Evolutionary conservation across 345 rosid species (phyloP).

Genomic region (Kandelia obovata): DNA sequence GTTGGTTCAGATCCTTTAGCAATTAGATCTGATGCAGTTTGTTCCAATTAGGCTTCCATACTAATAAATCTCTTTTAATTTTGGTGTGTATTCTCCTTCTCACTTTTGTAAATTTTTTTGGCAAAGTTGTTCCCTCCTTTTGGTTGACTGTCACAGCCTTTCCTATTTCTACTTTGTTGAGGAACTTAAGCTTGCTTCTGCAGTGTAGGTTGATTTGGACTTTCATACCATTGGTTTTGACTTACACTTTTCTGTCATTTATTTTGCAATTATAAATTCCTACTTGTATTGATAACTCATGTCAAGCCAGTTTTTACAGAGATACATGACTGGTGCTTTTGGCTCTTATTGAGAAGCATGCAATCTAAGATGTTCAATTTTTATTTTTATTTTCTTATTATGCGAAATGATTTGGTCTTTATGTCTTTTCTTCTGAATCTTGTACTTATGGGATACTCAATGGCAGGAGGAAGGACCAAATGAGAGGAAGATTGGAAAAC

Average conservation of each 20-base stretch:
- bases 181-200: too few species aligned
- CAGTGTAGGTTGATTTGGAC: neutral
- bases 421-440: neutral
- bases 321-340: neutral
- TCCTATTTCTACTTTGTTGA: neutral
- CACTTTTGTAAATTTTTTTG: neutral
- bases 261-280: neutral
- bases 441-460: constrained; percentile 3
- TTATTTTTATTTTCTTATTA: neutral
- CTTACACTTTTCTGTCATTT: neutral
- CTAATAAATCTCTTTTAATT: neutral
- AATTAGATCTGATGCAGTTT: neutral
- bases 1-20: neutral
- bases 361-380: neutral
- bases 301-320: neutral
- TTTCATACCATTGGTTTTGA: neutral
- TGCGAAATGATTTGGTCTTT: neutral
- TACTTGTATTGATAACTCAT: neutral
- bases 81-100: too few species aligned
- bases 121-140: neutral
- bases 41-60: neutral
- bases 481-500: constrained; percentile 85
- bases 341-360: neutral
- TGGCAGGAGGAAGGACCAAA: constrained; percentile 85
- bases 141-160: neutral